A percentile compares a stretch with the other conserved stretches of the same genome.
Evolutionary conservation across 148 eudicot genomes (phyloP).

Genomic region (Agrostemma githago): DNA sequence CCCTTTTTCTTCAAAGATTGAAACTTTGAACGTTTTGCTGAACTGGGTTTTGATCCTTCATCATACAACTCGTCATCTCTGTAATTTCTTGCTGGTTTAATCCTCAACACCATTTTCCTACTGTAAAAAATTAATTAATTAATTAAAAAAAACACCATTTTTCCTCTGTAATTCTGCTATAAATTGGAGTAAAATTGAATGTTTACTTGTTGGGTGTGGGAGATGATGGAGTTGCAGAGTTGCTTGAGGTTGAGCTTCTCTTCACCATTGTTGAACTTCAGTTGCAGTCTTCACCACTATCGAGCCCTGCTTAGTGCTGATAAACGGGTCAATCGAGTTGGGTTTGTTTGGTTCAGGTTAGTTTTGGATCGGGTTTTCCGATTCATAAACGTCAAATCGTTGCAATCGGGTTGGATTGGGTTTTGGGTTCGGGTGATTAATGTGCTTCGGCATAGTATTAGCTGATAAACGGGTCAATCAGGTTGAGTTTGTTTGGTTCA

Average conservation of each 20-base stretch:
- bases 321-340: too few species aligned
- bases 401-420: too few species aligned
- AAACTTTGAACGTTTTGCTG: slow-evolving; percentile 22
- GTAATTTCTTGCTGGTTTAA: slow-evolving; percentile 20
- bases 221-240: not conserved
- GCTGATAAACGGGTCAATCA: too few species aligned
- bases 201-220: slow-evolving; percentile 6
- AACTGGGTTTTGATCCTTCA: slow-evolving; percentile 13
- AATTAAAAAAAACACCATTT: not conserved
- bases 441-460: too few species aligned
- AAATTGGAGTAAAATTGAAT: too few species aligned
- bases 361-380: too few species aligned
- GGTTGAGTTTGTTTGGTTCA: too few species aligned
- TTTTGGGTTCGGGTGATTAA: too few species aligned
- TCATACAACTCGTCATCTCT: slow-evolving; percentile 20
- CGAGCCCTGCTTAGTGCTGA: too few species aligned
- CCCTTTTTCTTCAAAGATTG: slow-evolving; percentile 21
- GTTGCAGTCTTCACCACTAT: not conserved
- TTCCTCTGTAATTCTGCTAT: too few species aligned
- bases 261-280: not conserved
- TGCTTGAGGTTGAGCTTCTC: slow-evolving; percentile 4
- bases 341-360: too few species aligned
- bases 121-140: not conserved
- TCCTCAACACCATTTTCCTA: slow-evolving; percentile 23
- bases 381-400: too few species aligned